Percentiles rank a stretch among this genome's conserved stretches.
Conservation (phyloP, 2,329 filamentous ascomycete species). For the Bimuria novae-zelandiae region DNA sequence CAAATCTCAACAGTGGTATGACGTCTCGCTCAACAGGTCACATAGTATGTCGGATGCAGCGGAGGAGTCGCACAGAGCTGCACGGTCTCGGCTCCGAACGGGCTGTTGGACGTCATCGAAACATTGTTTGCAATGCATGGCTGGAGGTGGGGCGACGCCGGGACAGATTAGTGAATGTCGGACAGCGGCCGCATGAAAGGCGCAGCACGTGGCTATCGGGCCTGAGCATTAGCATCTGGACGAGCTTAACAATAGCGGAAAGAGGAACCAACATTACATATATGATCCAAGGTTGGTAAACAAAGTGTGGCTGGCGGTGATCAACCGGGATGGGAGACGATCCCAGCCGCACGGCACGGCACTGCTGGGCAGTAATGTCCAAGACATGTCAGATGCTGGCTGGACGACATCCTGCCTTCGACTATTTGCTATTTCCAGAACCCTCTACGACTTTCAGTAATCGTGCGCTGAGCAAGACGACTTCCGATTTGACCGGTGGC, state of each 20-base stretch:
- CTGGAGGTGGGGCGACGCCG: neutral
- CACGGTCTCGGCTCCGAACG: neutral
- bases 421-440: neutral
- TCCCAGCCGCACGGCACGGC: constrained; percentile 8
- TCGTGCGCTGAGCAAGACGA: neutral
- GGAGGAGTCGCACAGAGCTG: neutral
- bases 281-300: neutral
- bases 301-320: constrained; percentile 15
- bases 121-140: neutral
- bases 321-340: constrained; percentile 15
- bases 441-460: neutral
- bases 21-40: neutral
- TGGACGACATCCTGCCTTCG: neutral
- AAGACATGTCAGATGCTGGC: neutral
- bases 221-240: neutral
- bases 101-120: constrained; percentile 1
- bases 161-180: neutral
- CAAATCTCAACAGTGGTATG: neutral
- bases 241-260: too few species aligned
- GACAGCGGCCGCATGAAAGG: neutral
- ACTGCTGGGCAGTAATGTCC: neutral
- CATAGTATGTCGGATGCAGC: neutral
- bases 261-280: neutral
- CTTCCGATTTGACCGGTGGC: neutral
- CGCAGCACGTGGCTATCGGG: neutral